These are phyloP conservation scores for Mollisiaceae sp. DNA, from an alignment of 2,329 filamentous ascomycete genomes.

Conservation along the genomic window DNA sequence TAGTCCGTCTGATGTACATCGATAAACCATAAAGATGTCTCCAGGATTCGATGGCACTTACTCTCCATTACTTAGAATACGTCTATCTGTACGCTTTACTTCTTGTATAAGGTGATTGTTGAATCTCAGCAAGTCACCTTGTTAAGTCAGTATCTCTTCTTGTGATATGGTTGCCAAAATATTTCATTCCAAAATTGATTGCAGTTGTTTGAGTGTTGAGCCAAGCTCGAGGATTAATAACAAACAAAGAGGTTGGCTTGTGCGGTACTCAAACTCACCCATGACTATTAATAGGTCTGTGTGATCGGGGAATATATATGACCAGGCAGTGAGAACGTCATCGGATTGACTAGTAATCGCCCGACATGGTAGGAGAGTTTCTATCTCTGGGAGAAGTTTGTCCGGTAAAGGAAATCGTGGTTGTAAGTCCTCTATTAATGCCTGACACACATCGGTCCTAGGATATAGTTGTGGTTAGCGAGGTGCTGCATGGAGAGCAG, in stretches of 20 bases:
- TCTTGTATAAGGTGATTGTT: constrained; percentile 14
- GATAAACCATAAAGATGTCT: not conserved
- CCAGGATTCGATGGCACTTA: not conserved
- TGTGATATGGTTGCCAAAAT: not conserved
- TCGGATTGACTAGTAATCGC: not conserved
- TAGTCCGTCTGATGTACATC: not conserved
- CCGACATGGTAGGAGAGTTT: not conserved
- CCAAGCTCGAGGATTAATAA: not conserved
- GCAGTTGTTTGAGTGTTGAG: not conserved
- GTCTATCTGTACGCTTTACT: constrained; percentile 8
- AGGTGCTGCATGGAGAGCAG: not conserved
- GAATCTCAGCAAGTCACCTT: constrained; percentile 16
- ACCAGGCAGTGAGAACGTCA: not conserved
- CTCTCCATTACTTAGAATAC: constrained; percentile 16
- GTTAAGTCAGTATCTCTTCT: not conserved
- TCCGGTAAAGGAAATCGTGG: not conserved
- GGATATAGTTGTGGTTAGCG: not conserved
- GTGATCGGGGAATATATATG: not conserved
- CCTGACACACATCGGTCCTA: constrained; percentile 17
- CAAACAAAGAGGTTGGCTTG: not conserved
- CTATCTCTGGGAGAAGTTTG: constrained; percentile 1
- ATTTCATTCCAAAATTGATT: not conserved
- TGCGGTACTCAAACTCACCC: not conserved
- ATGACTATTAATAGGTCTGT: not conserved
- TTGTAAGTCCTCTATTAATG: not conserved